Evolutionary conservation across 371 early-diverging fungal genomes (phyloP).

Genomic region (Ordospora colligata): DNA sequence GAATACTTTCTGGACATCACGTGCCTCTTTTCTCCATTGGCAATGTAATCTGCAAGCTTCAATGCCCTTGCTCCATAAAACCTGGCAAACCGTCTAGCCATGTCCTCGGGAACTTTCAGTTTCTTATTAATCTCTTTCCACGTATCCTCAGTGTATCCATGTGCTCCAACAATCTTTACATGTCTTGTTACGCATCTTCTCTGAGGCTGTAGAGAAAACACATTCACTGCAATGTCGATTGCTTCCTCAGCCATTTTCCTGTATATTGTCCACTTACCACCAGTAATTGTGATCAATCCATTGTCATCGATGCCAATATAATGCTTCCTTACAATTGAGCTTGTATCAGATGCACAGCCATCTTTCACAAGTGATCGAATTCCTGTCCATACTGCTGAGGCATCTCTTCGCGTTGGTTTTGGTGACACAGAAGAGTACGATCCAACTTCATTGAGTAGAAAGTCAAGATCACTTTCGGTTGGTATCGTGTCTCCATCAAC

Average conservation of each 20-base stretch:
- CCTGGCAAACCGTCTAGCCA: slow-evolving; percentile 77
- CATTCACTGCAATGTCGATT: slow-evolving; percentile 73
- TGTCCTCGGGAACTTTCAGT: slow-evolving; percentile 79
- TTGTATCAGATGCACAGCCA: slow-evolving; percentile 72
- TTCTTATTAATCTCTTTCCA: slow-evolving; percentile 77
- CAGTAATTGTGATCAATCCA: slow-evolving; percentile 83
- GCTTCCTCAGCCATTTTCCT: slow-evolving; percentile 94
- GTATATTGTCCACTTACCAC: slow-evolving; percentile 99
- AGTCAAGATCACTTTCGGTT: slow-evolving; percentile 79
- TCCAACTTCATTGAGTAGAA: slow-evolving; percentile 82
- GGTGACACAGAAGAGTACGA: slow-evolving; percentile 74
- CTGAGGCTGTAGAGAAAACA: slow-evolving; percentile 62
- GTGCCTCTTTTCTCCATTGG: slow-evolving; percentile 40
- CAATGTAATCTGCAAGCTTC: slow-evolving; percentile 26
- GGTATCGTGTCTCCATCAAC: slow-evolving; percentile 70
- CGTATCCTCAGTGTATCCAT: slow-evolving; percentile 74
- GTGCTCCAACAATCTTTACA: slow-evolving; percentile 72
- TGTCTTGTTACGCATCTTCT: slow-evolving; percentile 67
- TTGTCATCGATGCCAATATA: slow-evolving; percentile 74
- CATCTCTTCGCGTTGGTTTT: slow-evolving; percentile 82
- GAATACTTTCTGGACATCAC: slow-evolving; percentile 72
- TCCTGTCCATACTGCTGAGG: slow-evolving; percentile 90
- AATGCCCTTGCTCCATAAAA: slow-evolving; percentile 83
- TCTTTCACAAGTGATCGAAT: slow-evolving; percentile 94
- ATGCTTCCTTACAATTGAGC: slow-evolving; percentile 84